A percentile compares a stretch with the other conserved stretches of the same genome.
Evolutionary conservation across 345 rosid genomes (phyloP).

Genomic region (Rhizophora mangle): DNA sequence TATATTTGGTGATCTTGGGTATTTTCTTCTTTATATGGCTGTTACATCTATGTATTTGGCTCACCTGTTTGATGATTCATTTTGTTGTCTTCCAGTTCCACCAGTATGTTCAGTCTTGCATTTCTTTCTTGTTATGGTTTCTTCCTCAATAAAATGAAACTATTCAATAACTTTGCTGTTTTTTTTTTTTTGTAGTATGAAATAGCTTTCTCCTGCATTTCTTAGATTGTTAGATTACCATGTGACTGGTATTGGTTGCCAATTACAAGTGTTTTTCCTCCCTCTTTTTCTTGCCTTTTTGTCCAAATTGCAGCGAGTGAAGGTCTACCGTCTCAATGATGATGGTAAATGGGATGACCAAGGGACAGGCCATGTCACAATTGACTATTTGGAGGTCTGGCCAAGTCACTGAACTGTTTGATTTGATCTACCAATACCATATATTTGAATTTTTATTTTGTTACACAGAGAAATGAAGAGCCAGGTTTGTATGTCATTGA

Average conservation of each 20-base stretch:
- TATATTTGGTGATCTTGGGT: no score
- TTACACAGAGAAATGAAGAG: constrained; percentile 73
- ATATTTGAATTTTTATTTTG: constrained; percentile 26
- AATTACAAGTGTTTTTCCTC: not conserved
- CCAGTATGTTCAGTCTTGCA: not conserved
- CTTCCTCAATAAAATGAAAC: not conserved
- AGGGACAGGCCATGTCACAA: constrained; percentile 82
- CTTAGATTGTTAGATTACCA: constrained; percentile 93
- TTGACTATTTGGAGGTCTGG: constrained; percentile 85
- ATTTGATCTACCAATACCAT: not conserved
- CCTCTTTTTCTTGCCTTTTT: not conserved
- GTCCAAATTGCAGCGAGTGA: constrained; percentile 66
- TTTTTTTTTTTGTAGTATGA: no score
- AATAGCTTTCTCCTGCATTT: constrained; percentile 27
- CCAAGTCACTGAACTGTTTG: constrained; percentile 6
- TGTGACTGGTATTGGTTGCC: constrained; percentile 58
- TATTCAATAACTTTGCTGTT: no score
- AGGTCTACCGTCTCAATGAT: constrained; percentile 67
- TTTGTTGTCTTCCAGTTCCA: no score
- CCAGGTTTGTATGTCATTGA: constrained; percentile 73
- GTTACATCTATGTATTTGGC: no score
- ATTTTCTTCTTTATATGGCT: no score
- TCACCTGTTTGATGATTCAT: no score
- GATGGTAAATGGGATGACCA: constrained; percentile 98
- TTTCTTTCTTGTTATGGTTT: not conserved